Evolutionary conservation across 2,329 filamentous ascomycete species (phyloP).

Genomic region (Ilyonectria robusta): DNA sequence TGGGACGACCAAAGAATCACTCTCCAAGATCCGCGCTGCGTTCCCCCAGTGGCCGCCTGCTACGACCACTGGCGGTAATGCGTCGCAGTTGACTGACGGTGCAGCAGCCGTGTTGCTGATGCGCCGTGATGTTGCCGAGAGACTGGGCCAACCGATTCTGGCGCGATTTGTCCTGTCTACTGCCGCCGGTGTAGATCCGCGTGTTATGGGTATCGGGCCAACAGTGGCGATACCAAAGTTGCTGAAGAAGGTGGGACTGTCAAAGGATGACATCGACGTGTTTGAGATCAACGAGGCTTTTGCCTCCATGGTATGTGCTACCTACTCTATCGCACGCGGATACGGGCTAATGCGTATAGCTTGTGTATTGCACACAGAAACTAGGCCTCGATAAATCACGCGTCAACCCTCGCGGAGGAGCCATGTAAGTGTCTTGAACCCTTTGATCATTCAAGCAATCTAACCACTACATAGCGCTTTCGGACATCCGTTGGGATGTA

Average conservation of each 20-base stretch:
- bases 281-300: constrained; percentile 84
- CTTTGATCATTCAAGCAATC: neutral
- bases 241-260: constrained; percentile 66
- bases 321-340: neutral
- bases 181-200: constrained; percentile 78
- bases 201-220: constrained; percentile 82
- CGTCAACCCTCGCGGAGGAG: constrained; percentile 17
- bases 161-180: constrained; percentile 81
- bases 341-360: neutral
- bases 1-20: constrained; percentile 77
- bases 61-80: constrained; percentile 79
- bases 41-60: constrained; percentile 77
- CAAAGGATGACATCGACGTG: constrained; percentile 65
- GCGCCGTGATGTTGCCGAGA: constrained; percentile 65
- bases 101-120: constrained; percentile 79
- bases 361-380: constrained; percentile 9
- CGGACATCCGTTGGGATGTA: constrained; percentile 38
- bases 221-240: constrained; percentile 58
- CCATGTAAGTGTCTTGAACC: constrained; percentile 1
- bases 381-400: constrained; percentile 1
- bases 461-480: constrained; percentile 19
- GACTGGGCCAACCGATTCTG: constrained; percentile 73
- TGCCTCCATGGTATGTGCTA: constrained; percentile 61
- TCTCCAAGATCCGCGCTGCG: constrained; percentile 79
- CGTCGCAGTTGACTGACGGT: constrained; percentile 81